A percentile compares a stretch with the other conserved stretches of the same genome.
Evolutionary conservation across 192 early-diverging fungal species (phyloP).

Genomic region (Coemansia sp.): DNA sequence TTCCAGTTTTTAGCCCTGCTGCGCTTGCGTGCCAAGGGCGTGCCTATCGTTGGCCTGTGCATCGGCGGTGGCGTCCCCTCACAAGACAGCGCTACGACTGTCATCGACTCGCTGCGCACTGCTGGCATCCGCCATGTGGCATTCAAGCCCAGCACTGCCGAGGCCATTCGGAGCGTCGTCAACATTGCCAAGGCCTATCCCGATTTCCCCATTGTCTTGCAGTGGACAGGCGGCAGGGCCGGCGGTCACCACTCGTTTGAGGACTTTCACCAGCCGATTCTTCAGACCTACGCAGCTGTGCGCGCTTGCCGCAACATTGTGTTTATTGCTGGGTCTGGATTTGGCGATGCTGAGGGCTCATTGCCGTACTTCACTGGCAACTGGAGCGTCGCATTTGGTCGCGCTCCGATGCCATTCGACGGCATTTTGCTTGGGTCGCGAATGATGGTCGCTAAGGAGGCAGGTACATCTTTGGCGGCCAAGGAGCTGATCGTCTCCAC

Average conservation of each 20-base stretch:
- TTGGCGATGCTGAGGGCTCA: conserved; percentile 85
- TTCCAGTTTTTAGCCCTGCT: conserved; percentile 81
- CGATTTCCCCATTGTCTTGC: conserved; percentile 87
- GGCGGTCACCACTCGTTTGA: conserved; percentile 98
- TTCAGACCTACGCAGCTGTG: conserved; percentile 69
- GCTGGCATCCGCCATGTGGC: conserved; percentile 79
- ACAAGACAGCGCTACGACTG: conserved; percentile 81
- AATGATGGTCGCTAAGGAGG: conserved; percentile 94
- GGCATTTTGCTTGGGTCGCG: conserved; percentile 93
- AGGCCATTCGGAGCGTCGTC: conserved; percentile 80
- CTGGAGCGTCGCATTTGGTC: conserved; percentile 80
- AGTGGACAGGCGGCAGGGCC: conserved; percentile 97
- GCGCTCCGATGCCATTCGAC: conserved; percentile 95
- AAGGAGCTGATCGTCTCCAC: conserved; percentile 90
- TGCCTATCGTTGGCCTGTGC: conserved; percentile 91
- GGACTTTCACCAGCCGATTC: conserved; percentile 92
- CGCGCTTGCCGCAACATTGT: conserved; percentile 79
- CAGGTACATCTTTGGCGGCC: conserved; percentile 70
- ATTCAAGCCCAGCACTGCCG: conserved; percentile 85
- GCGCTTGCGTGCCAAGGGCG: conserved; percentile 79
- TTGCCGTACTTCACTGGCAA: conserved; percentile 93
- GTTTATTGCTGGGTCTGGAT: conserved; percentile 90
- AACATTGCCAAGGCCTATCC: conserved; percentile 83
- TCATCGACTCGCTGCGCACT: conserved; percentile 73
- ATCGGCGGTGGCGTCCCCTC: conserved; percentile 94